These are phyloP conservation scores for Phytophthora pluvialis DNA, from an alignment of 352 stramenopile species.

Conservation along the genomic window DNA sequence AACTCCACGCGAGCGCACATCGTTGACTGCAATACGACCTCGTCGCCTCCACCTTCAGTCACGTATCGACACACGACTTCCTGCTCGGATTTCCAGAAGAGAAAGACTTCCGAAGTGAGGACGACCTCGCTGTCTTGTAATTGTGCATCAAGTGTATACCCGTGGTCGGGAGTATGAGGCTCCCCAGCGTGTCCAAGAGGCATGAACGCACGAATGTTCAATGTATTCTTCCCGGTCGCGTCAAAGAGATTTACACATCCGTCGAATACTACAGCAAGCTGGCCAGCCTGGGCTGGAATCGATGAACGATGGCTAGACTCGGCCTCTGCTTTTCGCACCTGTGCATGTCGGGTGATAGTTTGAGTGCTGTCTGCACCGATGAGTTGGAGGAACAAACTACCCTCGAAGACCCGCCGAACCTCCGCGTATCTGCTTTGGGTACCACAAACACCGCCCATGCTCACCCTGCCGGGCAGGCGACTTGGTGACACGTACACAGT, in stretches of 20 bases:
- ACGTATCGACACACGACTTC: constrained; percentile 76
- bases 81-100: constrained; percentile 67
- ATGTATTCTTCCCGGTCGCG: constrained; percentile 47
- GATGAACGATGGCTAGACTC: constrained; percentile 36
- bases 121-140: constrained; percentile 38
- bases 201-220: constrained; percentile 45
- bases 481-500: constrained; percentile 8
- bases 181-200: constrained; percentile 16
- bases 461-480: constrained; percentile 30
- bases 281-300: constrained; percentile 25
- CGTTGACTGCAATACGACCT: constrained; percentile 69
- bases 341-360: constrained; percentile 53
- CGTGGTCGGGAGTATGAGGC: constrained; percentile 8
- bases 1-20: constrained; percentile 58
- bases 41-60: constrained; percentile 56
- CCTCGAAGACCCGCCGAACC: constrained; percentile 58
- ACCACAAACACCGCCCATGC: constrained; percentile 63
- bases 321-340: constrained; percentile 52
- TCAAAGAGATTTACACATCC: constrained; percentile 58
- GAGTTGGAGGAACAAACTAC: constrained; percentile 66
- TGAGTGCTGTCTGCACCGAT: constrained; percentile 60
- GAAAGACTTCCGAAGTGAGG: constrained; percentile 53
- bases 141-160: constrained; percentile 31
- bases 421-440: constrained; percentile 45
- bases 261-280: constrained; percentile 64